Base-by-base conservation (phyloP, 495 filamentous ascomycete genomes). In the Lasiosphaeriaceae sp. region DNA sequence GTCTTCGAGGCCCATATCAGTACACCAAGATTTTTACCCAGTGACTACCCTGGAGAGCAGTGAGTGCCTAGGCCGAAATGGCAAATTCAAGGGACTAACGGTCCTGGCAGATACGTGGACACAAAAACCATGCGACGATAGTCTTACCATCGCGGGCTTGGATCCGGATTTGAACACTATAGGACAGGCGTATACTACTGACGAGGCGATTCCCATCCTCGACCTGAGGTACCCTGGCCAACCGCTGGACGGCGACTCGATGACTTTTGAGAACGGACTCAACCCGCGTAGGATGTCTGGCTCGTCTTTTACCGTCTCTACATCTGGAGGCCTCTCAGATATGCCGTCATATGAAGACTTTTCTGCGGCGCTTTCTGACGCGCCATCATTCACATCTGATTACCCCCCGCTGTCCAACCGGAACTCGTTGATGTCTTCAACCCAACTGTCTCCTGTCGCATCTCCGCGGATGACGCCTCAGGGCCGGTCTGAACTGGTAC, bases 291-390 rank as follows among this genome's bases (percentile, higher is more conserved):
- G 80, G 52, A 82, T 82, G 78, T 83, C 80, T 22, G 79, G 80
- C 17, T 83, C 80, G 29, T 83, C 80, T 2, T 83, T 82, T 57
- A 80, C 80, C 35, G 71, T 83, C 58, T 83, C 80, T 26, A 83
- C 78, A 4, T 78, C 77, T n/a, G 80, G 79, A 19, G 73, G 67
- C n/a, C 64, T 81, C 17, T 83, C 80, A 1, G 79, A 83, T 55
- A 81, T 83, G 66, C 73, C 80, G 34, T 80, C 81, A 6, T 83
- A 82, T 57, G 83, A 86, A 34, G 80, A 84, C 52, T 81, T 82
- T 63, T 84, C 80, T 35, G 71, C 81, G 37, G 68, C 79, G 29
- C 58, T 83, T 47, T 80, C 81, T 31, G 78, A 83, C 47, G 80
- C 79, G 24, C 79, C 77, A 11, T 82, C 80, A 2, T 79, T 80